Base-by-base conservation (phyloP, 192 early-diverging fungal genomes). In the Chytriomyces sp. region DNA sequence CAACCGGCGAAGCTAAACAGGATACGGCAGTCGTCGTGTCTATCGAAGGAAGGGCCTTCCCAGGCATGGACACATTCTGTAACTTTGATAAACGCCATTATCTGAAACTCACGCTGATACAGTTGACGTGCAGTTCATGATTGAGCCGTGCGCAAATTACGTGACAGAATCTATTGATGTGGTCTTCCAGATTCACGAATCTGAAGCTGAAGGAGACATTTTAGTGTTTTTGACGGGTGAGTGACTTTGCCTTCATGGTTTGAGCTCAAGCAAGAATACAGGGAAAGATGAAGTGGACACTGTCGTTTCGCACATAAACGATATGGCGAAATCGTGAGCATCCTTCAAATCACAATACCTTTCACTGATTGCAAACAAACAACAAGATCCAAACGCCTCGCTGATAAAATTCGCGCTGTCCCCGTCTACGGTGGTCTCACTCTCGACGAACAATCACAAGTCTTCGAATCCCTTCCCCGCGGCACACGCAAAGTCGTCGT, bases 401-500 rank as follows among this genome's bases (percentile, higher is more conserved):
- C 34, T 12, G 31, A 52, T 7, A 25, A 17, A 10, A 28, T 53
- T 5, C 25, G 32, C 34, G 59, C 66, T 2, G 57, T 91, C 10
- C 90, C 91, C 0, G 77, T 93, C n/a, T 89, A 91, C 75, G 92
- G 90, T 26, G 92, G 91, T 5, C 65, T 93, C 34, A 64, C 86
- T 12, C 52, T 82, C n/a, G 86, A 91, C 44, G 87, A 91, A 39
- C 91, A 91, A 78, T 41, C 82, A 57, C 75, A 74, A 25, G 85
- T 90, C 3, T 92, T 93, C 76, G 84, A 91, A 44, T 80, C 87
- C 0, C n/a, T 39, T 12, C 72, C 82, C 2, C 74, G 83, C 2
- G 81, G 84, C 6, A 82, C 80, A 3, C 85, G 96, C 8, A 97
- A 96, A 71, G 89, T 96, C 0, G 83, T 99, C 0, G 87, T 99